Percentiles rank a stretch among this genome's conserved stretches.
phyloP scores from a whole-genome alignment of 1,284 basidiomycete species.

The Xerocomus nothofagi region DNA sequence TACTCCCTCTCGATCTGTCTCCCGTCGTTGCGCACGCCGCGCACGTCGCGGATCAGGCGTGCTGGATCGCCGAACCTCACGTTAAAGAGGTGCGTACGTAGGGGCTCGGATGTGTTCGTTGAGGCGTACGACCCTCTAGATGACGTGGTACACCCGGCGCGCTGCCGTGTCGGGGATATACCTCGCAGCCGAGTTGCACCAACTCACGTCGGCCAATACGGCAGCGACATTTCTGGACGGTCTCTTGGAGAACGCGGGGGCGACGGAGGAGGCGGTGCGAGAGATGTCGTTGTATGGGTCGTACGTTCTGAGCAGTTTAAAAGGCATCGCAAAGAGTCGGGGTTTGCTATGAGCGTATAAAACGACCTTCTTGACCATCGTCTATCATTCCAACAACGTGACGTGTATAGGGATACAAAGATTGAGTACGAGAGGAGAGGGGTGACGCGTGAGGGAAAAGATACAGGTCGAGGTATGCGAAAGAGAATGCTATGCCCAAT shows the following conservation, averaged over 20 bases:
- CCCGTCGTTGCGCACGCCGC: constrained; percentile 60
- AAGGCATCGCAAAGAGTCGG: constrained; percentile 63
- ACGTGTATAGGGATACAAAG: constrained; percentile 20
- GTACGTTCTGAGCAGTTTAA: constrained; percentile 68
- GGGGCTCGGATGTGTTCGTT: constrained; percentile 3
- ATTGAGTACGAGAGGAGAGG: constrained; percentile 14
- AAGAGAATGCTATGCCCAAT: constrained; percentile 69
- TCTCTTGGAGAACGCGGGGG: constrained; percentile 50
- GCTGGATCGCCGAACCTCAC: constrained; percentile 50
- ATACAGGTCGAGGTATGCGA: constrained; percentile 11
- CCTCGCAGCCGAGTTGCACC: constrained; percentile 71
- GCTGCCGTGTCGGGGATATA: constrained; percentile 64
- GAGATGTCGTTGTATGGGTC: constrained; percentile 54
- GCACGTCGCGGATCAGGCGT: constrained; percentile 67
- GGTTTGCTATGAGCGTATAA: constrained; percentile 41
- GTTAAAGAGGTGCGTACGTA: constrained; percentile 51
- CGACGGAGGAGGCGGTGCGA: constrained; percentile 43
- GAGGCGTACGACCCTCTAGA: constrained; percentile 38
- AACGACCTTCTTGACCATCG: constrained; percentile 8
- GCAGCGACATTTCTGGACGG: constrained; percentile 62
- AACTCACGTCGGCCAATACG: constrained; percentile 66
- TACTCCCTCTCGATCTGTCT: constrained; percentile 55
- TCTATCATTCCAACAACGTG: constrained; percentile 18
- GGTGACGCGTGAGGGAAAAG: not conserved
- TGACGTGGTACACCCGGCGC: constrained; percentile 66